phyloP scores from a whole-genome alignment of 1,284 basidiomycete species.

The Caloboletus inedulis region DNA sequence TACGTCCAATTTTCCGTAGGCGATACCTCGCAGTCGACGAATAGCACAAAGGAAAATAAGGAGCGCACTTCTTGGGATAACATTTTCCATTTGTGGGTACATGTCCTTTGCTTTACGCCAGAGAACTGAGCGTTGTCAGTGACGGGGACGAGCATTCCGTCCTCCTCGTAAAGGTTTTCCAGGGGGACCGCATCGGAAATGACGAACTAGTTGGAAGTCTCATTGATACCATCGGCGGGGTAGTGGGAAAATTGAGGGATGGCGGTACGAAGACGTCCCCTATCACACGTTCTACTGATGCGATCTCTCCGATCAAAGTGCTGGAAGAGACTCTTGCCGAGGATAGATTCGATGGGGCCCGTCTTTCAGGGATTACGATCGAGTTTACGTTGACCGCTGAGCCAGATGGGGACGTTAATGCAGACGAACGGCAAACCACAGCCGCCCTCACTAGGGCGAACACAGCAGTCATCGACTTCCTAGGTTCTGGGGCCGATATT shows the following conservation, averaged over 20 bases:
- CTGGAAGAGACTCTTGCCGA: not conserved
- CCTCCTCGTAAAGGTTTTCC: not conserved
- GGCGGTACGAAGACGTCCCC: not conserved
- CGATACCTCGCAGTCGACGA: not conserved
- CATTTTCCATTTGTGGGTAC: constrained; percentile 6
- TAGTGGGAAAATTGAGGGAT: not conserved
- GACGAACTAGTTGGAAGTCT: not conserved
- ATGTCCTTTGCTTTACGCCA: not conserved
- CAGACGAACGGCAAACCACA: not conserved
- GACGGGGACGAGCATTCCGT: not conserved
- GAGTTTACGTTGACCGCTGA: not conserved
- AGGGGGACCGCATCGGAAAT: not conserved
- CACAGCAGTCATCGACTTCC: not conserved
- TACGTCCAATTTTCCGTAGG: not conserved
- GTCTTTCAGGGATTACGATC: not conserved
- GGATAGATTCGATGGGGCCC: not conserved
- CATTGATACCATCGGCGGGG: not conserved
- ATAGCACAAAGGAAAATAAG: not conserved
- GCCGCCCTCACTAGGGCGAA: not conserved
- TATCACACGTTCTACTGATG: not conserved
- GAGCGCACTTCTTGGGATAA: constrained; percentile 1
- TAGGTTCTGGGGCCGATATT: not conserved
- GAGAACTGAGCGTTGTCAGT: not conserved
- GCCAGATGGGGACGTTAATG: not conserved
- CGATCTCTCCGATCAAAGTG: not conserved